Base-by-base conservation (phyloP, 371 early-diverging fungal genomes). In the Mucor sp. region DNA sequence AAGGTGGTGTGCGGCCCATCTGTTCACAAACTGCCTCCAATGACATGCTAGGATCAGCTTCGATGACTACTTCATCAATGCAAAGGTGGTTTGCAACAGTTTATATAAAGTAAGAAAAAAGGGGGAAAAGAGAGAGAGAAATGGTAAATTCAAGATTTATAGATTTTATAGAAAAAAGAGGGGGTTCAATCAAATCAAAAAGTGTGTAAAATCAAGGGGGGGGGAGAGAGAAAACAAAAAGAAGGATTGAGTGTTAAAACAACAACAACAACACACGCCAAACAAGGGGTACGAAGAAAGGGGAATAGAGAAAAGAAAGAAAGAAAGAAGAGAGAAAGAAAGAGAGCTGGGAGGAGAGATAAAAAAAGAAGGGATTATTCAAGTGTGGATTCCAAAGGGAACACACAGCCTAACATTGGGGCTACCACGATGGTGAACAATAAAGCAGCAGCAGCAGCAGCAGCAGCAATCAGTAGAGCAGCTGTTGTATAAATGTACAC, bases 221-320 rank as follows among this genome's bases (percentile, higher is more conserved):
- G 19, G 19, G 44, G 19, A 8, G 19, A 30, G 43, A 14, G n/a
- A 14, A 61, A 27, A 47, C 15, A 60, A 37, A 60, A 39, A 23
- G 47, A 62, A 39, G 25, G 47, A 62, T 62, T 58, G 25, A 57
- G 58, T 37, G 58, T 58, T 12, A 65, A 57, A 58, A 67, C 65
- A 63, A 64, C 60, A 30, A 33, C 53, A 53, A 64, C 19, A 43
- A 44, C 44, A 69, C 28, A 59, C 23, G 44, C 21, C 27, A 61
- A 65, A 62, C 23, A 58, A 47, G 35, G 30, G 44, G n/a, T 50
- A 32, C 47, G 23, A 65, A 33, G 33, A 50, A 65, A 28, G 39
- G 28, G 27, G 27, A 28, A 32, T 69, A 21, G 53, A n/a, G 25
- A 41, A n/a, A 19, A 41, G 62, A 27, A 58, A 67, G 43, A 33